phyloP scores from a whole-genome alignment of 495 filamentous ascomycete genomes.

The Daldinia decipiens region DNA sequence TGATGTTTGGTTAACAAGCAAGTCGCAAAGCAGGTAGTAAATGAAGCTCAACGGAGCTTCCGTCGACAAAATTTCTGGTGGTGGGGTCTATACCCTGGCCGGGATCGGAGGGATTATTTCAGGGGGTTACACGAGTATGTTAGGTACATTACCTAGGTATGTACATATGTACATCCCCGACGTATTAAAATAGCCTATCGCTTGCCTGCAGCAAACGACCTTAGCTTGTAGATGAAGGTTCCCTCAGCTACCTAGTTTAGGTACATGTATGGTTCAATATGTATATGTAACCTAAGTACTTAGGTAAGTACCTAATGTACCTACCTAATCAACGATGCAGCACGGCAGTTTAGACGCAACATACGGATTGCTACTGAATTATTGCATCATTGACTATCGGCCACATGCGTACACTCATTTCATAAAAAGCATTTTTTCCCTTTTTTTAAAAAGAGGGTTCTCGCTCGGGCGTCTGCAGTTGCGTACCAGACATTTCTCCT shows the following conservation, averaged over 20 bases:
- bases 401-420: not conserved
- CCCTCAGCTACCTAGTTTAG: too few species aligned
- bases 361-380: not conserved
- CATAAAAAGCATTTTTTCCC: too few species aligned
- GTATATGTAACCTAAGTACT: too few species aligned
- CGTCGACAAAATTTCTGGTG: conserved; percentile 27
- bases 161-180: not conserved
- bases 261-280: too few species aligned
- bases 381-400: conserved; percentile 15
- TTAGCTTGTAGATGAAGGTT: too few species aligned
- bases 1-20: not conserved
- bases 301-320: too few species aligned
- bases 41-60: conserved; percentile 20
- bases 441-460: not conserved
- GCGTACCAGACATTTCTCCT: conserved; percentile 16
- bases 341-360: conserved; percentile 15
- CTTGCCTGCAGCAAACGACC: not conserved
- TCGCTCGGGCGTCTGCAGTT: conserved; percentile 6
- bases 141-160: too few species aligned
- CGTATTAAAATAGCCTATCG: not conserved
- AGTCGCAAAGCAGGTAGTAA: conserved; percentile 1
- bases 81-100: conserved; percentile 34
- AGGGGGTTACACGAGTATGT: not conserved
- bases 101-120: conserved; percentile 31
- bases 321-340: not conserved